Evolutionary conservation across 2,329 filamentous ascomycete species (phyloP).

Genomic region (Curvularia sp.): DNA sequence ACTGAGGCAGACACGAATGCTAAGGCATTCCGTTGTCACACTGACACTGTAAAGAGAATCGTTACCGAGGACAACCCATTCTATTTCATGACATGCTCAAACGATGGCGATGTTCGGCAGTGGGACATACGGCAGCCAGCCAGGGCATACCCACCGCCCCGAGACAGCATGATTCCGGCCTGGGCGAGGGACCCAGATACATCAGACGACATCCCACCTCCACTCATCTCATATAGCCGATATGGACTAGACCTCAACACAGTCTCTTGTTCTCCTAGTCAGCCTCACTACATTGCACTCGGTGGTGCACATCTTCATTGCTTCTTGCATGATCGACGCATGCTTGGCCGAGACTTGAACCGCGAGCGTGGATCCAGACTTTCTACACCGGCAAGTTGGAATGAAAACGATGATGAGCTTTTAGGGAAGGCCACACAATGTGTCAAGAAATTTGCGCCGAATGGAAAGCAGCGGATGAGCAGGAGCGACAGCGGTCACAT

Average conservation of each 20-base stretch:
- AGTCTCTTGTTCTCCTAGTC: conserved; percentile 70
- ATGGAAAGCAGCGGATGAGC: conserved; percentile 62
- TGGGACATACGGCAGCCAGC: conserved; percentile 72
- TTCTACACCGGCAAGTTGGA: conserved; percentile 52
- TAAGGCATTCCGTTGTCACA: conserved; percentile 68
- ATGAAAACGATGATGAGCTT: conserved; percentile 58
- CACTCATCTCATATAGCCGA: conserved; percentile 70
- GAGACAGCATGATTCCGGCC: conserved; percentile 30
- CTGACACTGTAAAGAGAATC: conserved; percentile 71
- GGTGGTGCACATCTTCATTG: conserved; percentile 73
- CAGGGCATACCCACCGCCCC: conserved; percentile 64
- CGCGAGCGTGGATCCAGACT: conserved; percentile 60
- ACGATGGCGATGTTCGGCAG: conserved; percentile 73
- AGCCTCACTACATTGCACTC: conserved; percentile 73
- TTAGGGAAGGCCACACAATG: conserved; percentile 68
- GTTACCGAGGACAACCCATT: conserved; percentile 72
- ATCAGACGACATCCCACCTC: conserved; percentile 64
- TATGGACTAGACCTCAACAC: conserved; percentile 70
- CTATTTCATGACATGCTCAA: conserved; percentile 73
- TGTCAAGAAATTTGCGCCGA: conserved; percentile 70
- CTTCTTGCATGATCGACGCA: conserved; percentile 72
- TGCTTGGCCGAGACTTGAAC: conserved; percentile 67
- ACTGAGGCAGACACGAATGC: conserved; percentile 66
- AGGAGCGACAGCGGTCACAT: conserved; percentile 67
- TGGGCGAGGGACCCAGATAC: conserved; percentile 47